These are phyloP conservation scores for Epichloe uncinata DNA, from an alignment of 2,329 filamentous ascomycete genomes.

Conservation along the genomic window DNA sequence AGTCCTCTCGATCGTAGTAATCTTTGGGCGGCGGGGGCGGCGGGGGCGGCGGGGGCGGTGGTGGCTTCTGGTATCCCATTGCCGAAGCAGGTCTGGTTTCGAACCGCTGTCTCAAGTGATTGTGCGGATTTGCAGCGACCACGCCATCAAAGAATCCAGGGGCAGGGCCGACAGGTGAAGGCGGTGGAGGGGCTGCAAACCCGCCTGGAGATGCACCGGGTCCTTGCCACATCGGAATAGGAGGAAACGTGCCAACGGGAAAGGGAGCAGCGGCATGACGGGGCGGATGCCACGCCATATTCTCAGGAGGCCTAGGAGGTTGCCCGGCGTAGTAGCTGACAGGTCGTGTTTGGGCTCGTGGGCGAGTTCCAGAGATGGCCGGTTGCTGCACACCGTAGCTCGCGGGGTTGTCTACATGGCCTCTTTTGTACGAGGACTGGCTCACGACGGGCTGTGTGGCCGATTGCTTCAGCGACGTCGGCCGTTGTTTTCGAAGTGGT, in stretches of 20 bases:
- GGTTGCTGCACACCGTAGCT: conserved; percentile 23
- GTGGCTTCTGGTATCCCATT: conserved; percentile 23
- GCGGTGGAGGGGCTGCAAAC: conserved; percentile 13
- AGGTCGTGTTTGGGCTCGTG: conserved; percentile 21
- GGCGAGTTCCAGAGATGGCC: conserved; percentile 17
- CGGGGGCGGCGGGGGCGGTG: not conserved
- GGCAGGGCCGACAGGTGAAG: conserved; percentile 15
- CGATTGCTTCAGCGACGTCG: conserved; percentile 18
- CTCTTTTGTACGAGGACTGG: conserved; percentile 16
- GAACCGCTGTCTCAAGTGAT: conserved; percentile 21
- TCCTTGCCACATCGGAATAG: conserved; percentile 14
- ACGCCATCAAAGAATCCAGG: conserved; percentile 18
- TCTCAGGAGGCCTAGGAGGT: conserved; percentile 12
- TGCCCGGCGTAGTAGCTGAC: conserved; percentile 25
- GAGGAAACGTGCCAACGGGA: conserved; percentile 19
- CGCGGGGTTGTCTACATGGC: conserved; percentile 21
- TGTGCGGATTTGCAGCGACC: conserved; percentile 10
- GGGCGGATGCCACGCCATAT: conserved; percentile 16
- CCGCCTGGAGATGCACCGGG: conserved; percentile 14
- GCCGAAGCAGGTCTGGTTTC: conserved; percentile 24
- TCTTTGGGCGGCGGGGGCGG: conserved; percentile 9
- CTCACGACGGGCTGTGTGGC: conserved; percentile 20
- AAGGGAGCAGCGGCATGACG: conserved; percentile 12
- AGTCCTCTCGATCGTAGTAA: conserved; percentile 25
- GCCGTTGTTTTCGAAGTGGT: conserved; percentile 16